Percentiles rank a stretch among this genome's conserved stretches.
phyloP scores from a whole-genome alignment of 2,329 filamentous ascomycete species.

The Ophiostoma sp. region DNA sequence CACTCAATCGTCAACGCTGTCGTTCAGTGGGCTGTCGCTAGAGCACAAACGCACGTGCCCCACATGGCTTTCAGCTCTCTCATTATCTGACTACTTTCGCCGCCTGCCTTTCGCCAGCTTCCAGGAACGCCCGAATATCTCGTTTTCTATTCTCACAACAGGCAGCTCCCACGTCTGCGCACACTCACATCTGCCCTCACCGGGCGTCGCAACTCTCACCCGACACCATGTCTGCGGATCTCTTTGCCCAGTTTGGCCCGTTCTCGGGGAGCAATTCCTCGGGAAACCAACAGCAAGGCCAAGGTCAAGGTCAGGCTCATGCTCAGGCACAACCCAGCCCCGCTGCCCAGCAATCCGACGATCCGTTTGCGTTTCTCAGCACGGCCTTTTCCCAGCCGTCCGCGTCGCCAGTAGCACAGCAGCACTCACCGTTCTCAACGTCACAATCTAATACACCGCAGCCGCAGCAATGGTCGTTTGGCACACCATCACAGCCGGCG shows the following conservation, averaged over 20 bases:
- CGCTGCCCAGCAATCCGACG: constrained; percentile 26
- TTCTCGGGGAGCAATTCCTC: constrained; percentile 42
- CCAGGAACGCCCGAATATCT: neutral
- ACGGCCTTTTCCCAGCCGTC: constrained; percentile 30
- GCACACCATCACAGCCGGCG: constrained; percentile 18
- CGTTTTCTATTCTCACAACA: neutral
- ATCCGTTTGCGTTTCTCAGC: constrained; percentile 39
- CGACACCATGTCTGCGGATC: constrained; percentile 60
- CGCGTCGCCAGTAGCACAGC: neutral
- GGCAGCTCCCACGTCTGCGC: neutral
- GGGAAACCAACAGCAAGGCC: constrained; percentile 32
- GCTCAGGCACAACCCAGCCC: constrained; percentile 11
- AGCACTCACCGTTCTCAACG: neutral
- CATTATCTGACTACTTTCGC: neutral
- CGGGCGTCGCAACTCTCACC: neutral
- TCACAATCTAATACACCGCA: neutral
- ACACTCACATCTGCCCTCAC: neutral
- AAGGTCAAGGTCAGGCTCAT: constrained; percentile 24
- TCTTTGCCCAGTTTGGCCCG: constrained; percentile 63
- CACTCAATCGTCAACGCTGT: neutral
- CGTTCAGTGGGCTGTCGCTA: neutral
- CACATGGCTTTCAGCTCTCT: constrained; percentile 7
- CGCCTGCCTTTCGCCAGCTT: neutral
- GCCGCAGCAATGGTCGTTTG: constrained; percentile 11
- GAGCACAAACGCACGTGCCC: constrained; percentile 20